A percentile compares a stretch with the other conserved stretches of the same genome.
phyloP scores from a whole-genome alignment of 169 alveolate genomes.

The Prorocentrum cordatum region DNA sequence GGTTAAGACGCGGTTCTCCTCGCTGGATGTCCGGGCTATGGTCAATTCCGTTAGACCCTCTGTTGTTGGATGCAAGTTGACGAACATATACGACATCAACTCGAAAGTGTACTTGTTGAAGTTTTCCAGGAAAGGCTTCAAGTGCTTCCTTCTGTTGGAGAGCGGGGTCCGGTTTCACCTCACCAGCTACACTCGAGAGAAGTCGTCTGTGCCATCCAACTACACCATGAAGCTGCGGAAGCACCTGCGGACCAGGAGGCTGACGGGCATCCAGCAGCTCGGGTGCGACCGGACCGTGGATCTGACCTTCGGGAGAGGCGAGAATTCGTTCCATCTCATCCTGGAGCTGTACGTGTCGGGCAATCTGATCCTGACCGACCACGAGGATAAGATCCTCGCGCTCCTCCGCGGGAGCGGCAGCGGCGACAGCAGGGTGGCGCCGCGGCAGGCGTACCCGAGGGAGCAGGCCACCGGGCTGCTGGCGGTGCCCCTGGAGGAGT shows the following conservation, averaged over 20 bases:
- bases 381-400: conserved; percentile 1
- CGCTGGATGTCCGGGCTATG: conserved; percentile 76
- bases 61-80: conserved; percentile 69
- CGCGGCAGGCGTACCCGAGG: background rate
- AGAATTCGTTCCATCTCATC: conserved; percentile 41
- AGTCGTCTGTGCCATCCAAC: conserved; percentile 71
- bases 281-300: background rate
- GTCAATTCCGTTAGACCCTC: conserved; percentile 54
- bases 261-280: conserved; percentile 3
- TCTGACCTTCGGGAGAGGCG: conserved; percentile 41
- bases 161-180: conserved; percentile 73
- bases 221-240: conserved; percentile 74
- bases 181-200: conserved; percentile 73
- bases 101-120: conserved; percentile 60
- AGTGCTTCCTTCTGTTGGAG: conserved; percentile 70
- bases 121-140: conserved; percentile 12
- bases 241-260: conserved; percentile 66
- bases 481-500: conserved; percentile 9
- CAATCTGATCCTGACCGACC: conserved; percentile 73
- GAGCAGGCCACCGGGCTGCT: conserved; percentile 22
- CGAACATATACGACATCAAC: conserved; percentile 73
- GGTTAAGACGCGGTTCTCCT: conserved; percentile 72
- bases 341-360: conserved; percentile 73
- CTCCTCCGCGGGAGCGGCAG: conserved; percentile 19
- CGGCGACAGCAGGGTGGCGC: background rate